A percentile compares a stretch with the other conserved stretches of the same genome.
phyloP scores from a whole-genome alignment of 2,329 filamentous ascomycete species.

The Aspergillus ustus region DNA sequence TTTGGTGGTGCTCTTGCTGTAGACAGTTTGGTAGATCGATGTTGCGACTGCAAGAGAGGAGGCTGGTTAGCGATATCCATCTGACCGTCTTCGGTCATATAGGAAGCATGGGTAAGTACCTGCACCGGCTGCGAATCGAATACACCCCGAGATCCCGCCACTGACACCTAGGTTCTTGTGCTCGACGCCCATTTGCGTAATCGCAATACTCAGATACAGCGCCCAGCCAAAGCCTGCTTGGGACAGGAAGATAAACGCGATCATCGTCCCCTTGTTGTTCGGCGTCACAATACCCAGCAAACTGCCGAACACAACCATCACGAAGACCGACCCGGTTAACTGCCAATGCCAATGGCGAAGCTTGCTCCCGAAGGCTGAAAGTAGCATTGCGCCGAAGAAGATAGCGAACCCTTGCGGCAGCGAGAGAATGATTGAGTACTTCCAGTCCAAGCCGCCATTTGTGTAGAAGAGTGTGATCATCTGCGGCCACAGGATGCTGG shows the following conservation, averaged over 20 bases:
- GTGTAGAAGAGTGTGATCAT: slow-evolving; percentile 53
- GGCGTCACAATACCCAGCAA: slow-evolving; percentile 51
- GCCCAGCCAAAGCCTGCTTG: slow-evolving; percentile 54
- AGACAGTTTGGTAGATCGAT: too few species aligned
- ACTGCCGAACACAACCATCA: slow-evolving; percentile 56
- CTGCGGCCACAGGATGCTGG: slow-evolving; percentile 50
- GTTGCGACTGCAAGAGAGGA: too few species aligned
- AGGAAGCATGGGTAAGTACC: too few species aligned
- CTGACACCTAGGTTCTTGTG: slow-evolving; percentile 54
- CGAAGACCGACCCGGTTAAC: slow-evolving; percentile 46
- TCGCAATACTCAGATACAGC: slow-evolving; percentile 50
- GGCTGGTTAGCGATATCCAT: too few species aligned
- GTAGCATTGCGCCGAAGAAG: slow-evolving; percentile 43
- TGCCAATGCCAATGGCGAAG: slow-evolving; percentile 56
- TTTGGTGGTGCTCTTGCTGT: too few species aligned
- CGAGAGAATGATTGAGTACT: slow-evolving; percentile 44
- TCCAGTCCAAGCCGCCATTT: slow-evolving; percentile 40
- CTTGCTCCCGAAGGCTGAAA: slow-evolving; percentile 48
- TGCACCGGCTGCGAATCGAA: background rate
- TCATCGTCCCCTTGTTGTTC: slow-evolving; percentile 50
- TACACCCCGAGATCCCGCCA: slow-evolving; percentile 42
- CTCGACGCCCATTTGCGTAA: slow-evolving; percentile 55
- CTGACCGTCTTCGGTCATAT: too few species aligned
- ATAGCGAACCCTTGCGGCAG: slow-evolving; percentile 42
- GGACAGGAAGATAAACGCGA: slow-evolving; percentile 52